A percentile compares a stretch with the other conserved stretches of the same genome.
Evolutionary conservation across 441 rosid species (phyloP).

Genomic region (Pelargonium fulgidum): DNA sequence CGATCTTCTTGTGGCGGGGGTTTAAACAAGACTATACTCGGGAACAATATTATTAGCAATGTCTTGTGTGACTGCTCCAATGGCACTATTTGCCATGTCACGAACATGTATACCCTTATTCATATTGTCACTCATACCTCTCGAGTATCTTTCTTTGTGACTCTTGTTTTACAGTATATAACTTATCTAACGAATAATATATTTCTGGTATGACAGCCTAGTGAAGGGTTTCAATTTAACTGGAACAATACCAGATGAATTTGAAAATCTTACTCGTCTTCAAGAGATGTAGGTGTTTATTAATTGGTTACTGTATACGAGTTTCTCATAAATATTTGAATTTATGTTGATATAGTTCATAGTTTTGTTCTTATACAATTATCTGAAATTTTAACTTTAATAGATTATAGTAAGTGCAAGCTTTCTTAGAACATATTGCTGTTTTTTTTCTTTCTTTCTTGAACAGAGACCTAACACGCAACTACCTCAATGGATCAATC

Average conservation of each 20-base stretch:
- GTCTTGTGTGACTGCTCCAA: slow-evolving; percentile 45
- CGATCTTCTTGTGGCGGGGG: slow-evolving; percentile 16
- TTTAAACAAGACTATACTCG: slow-evolving; percentile 22
- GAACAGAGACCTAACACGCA: slow-evolving; percentile 63
- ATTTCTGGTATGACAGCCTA: slow-evolving; percentile 27
- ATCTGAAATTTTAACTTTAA: no score
- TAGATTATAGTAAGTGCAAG: no score
- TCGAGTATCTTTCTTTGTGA: neutral
- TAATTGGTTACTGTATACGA: no score
- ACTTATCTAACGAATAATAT: neutral
- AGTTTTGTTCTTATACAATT: no score
- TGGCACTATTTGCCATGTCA: slow-evolving; percentile 48
- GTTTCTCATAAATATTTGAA: no score
- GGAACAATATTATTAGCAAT: slow-evolving; percentile 7
- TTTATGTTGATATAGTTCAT: no score
- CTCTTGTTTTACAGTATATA: neutral
- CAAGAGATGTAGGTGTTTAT: slow-evolving; percentile 41
- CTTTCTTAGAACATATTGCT: no score
- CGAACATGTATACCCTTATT: slow-evolving; percentile 36
- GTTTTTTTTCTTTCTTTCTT: neutral
- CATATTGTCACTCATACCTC: neutral
- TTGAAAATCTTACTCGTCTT: slow-evolving; percentile 52
- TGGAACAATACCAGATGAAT: slow-evolving; percentile 55
- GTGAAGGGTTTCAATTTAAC: slow-evolving; percentile 47
- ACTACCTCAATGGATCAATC: slow-evolving; percentile 64